phyloP scores from a whole-genome alignment of 169 alveolate genomes.

The Plasmodium chabaudi region DNA sequence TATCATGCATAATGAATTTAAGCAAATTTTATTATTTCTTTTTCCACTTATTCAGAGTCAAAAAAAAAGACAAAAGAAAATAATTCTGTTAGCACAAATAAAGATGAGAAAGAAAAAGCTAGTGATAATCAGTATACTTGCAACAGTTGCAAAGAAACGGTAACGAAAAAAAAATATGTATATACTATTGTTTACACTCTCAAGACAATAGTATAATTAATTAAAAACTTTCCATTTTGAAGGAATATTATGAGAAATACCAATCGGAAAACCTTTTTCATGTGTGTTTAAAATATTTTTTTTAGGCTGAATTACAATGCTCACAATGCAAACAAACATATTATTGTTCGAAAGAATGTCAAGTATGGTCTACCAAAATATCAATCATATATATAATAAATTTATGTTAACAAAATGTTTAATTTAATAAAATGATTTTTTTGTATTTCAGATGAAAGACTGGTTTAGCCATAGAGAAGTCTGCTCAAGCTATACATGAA shows the following conservation, averaged over 20 bases:
- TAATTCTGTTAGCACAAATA: background rate
- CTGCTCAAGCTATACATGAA: slow-evolving; percentile 36
- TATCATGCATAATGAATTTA: no score
- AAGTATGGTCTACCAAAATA: slow-evolving; percentile 3
- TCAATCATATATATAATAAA: background rate
- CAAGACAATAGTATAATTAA: no score
- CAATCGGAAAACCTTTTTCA: background rate
- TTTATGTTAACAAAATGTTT: background rate
- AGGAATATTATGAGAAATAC: no score
- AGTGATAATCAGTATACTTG: slow-evolving; percentile 23
- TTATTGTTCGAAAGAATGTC: slow-evolving; percentile 71
- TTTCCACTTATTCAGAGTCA: no score
- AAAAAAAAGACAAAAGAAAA: background rate
- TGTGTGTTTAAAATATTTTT: background rate
- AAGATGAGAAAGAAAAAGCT: background rate
- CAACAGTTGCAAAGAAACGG: slow-evolving; percentile 56
- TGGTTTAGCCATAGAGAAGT: slow-evolving; percentile 67
- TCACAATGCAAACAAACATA: slow-evolving; percentile 64
- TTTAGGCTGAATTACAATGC: slow-evolving; percentile 70
- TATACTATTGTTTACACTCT: background rate
- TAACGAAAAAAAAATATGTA: slow-evolving; percentile 16
- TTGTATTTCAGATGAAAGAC: slow-evolving; percentile 48
- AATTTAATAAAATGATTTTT: background rate
- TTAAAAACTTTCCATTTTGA: no score
- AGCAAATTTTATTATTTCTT: no score